Conservation (phyloP, 2,329 filamentous ascomycete genomes). For the Fusarium coffeatum region DNA sequence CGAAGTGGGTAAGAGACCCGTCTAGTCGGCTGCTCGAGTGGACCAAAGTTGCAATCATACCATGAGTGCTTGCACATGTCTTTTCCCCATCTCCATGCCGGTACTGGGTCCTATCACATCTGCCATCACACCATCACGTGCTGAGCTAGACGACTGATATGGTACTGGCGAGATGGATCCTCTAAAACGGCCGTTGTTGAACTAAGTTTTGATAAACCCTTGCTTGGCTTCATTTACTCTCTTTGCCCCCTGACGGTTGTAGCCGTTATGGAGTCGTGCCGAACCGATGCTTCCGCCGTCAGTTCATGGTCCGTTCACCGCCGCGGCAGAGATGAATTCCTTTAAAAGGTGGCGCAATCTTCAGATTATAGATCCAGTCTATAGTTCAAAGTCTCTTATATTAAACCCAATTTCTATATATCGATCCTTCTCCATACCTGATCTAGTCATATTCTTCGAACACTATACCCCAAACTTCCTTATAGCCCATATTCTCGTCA, state of each 20-base stretch:
- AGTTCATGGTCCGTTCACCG: slow-evolving; percentile 30
- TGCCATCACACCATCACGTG: not conserved
- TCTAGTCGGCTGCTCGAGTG: not conserved
- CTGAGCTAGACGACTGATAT: not conserved
- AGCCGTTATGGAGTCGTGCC: slow-evolving; percentile 25
- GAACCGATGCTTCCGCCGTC: slow-evolving; percentile 12
- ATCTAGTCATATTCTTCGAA: not conserved
- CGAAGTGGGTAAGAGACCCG: slow-evolving; percentile 14
- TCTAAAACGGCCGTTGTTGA: not conserved
- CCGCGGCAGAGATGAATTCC: slow-evolving; percentile 10
- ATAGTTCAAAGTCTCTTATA: not conserved
- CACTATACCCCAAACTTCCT: not conserved
- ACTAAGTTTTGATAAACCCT: not conserved
- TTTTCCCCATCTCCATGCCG: not conserved
- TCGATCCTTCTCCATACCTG: not conserved
- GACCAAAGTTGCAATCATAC: not conserved
- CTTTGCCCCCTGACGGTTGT: slow-evolving; percentile 11
- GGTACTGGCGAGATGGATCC: not conserved
- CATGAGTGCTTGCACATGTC: not conserved
- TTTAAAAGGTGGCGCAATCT: slow-evolving; percentile 1
- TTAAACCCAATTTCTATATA: not conserved
- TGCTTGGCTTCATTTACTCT: not conserved
- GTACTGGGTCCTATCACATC: slow-evolving; percentile 12
- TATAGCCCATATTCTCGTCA: no score
- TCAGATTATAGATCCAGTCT: not conserved